These are phyloP conservation scores for Colletotrichum truncatum DNA, from an alignment of 2,329 filamentous ascomycete species.

Conservation along the genomic window DNA sequence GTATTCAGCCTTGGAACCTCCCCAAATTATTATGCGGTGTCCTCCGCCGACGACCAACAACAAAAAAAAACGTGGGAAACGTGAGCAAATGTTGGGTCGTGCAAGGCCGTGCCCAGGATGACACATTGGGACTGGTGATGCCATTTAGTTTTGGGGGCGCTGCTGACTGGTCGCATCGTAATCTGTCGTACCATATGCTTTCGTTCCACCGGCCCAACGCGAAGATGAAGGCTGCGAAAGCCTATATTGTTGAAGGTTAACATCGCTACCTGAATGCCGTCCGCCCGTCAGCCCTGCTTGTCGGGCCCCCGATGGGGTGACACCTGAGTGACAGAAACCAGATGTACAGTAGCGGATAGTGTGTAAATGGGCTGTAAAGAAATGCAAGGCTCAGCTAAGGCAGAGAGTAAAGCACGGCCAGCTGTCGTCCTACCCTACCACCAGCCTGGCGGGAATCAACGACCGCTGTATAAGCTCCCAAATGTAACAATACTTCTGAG, in stretches of 20 bases:
- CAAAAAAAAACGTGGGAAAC: neutral
- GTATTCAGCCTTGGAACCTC: neutral
- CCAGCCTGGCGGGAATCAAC: neutral
- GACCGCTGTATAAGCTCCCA: constrained; percentile 1
- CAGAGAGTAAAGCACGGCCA: neutral
- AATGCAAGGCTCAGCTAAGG: constrained; percentile 2
- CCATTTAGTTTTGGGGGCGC: neutral
- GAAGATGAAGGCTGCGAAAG: constrained; percentile 17
- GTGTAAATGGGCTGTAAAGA: neutral
- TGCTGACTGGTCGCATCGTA: neutral
- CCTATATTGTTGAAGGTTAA: neutral
- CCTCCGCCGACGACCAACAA: neutral
- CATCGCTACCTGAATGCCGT: neutral
- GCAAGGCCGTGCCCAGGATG: neutral
- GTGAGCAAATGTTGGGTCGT: neutral
- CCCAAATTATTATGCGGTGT: neutral
- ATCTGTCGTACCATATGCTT: neutral
- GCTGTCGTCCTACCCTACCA: too few relatives aligned
- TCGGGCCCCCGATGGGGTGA: constrained; percentile 13
- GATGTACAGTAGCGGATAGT: neutral
- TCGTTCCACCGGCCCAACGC: neutral
- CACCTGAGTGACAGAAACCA: constrained; percentile 15
- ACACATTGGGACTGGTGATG: neutral
- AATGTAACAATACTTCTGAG: neutral
- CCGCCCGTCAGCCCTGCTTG: neutral